These are phyloP conservation scores for Yarrowia yakushimensis DNA, from an alignment of 805 yeast genomes.

Conservation along the genomic window DNA sequence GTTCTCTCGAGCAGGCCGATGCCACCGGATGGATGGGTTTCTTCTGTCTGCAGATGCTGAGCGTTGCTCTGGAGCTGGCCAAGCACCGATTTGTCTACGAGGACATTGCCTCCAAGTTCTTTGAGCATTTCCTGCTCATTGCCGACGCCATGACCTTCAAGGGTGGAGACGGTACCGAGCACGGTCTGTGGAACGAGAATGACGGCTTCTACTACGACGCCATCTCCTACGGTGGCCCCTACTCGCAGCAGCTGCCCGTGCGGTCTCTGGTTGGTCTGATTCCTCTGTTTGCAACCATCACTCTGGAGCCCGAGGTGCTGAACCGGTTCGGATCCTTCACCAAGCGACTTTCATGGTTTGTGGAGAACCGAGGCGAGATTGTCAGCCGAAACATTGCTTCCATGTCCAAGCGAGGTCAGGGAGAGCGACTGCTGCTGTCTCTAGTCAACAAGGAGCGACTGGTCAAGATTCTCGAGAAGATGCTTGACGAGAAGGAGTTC, in stretches of 20 bases:
- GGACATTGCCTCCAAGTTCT: slow-evolving; percentile 89
- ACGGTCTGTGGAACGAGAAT: slow-evolving; percentile 82
- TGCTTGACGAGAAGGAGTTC: slow-evolving; percentile 85
- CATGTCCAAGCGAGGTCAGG: slow-evolving; percentile 72
- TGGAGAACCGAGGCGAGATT: slow-evolving; percentile 61
- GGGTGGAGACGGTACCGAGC: slow-evolving; percentile 47
- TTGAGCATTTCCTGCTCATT: slow-evolving; percentile 86
- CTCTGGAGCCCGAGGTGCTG: slow-evolving; percentile 79
- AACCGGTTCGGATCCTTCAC: slow-evolving; percentile 77
- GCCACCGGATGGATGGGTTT: slow-evolving; percentile 98
- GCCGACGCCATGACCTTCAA: slow-evolving; percentile 89
- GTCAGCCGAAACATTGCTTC: slow-evolving; percentile 83
- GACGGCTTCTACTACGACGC: slow-evolving; percentile 90
- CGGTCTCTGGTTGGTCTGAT: slow-evolving; percentile 87
- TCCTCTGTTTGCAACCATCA: slow-evolving; percentile 84
- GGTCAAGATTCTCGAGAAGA: slow-evolving; percentile 65
- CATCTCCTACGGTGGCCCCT: slow-evolving; percentile 72
- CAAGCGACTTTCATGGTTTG: slow-evolving; percentile 79
- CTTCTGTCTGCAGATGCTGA: slow-evolving; percentile 83
- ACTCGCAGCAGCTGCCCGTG: slow-evolving; percentile 68
- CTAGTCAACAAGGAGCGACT: slow-evolving; percentile 78
- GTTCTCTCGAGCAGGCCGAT: slow-evolving; percentile 86
- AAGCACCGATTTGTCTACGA: slow-evolving; percentile 82
- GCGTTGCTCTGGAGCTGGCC: slow-evolving; percentile 86
- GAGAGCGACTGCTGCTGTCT: slow-evolving; percentile 74